Evolutionary conservation across 805 yeast species (phyloP), one percentile per base, ranked within the genome.

Genomic region (Saturnispora ahearnii): DNA sequence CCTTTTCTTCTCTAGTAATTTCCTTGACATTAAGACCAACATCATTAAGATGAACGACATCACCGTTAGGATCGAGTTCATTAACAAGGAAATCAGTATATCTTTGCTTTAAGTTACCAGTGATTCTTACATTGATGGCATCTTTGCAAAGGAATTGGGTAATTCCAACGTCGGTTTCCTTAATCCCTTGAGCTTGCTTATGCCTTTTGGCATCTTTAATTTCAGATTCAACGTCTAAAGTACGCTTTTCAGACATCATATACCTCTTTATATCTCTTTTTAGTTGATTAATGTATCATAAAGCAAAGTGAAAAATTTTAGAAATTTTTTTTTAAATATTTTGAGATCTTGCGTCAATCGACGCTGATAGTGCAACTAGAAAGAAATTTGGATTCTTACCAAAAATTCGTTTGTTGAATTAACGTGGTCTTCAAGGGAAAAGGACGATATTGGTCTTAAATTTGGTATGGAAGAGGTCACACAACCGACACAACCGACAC

Each of bases 41-140:
- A 59, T 90, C 96, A 9, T 68, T 63, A 53, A 93, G 71, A 63
- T 82, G 90, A 11, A 90, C 76, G 2, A 89, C 96, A 2, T 77
- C 67, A 1, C 87, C 95, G 22, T 77, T 68, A 30, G 67, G 57
- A 53, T 74, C 84, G 50, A 93, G 84, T 65, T 93, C 99, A 65
- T 89, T 87, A 42, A 93, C 99, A 62, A 87, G 74, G 63, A 93
- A 93, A 63, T 93, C 99, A 11, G 96, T 83, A 66, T 89, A 90
- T 53, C 96, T 73, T 61, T 87, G 95, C 65, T 93, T 93, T 58
- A 93, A 72, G 12, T 76, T 73, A 2, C 98, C 99, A 15, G 65
- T 63, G 55, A 93, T 87, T 3, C 96, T 95, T 33, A 88, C 67
- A 30, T 45, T 43, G 5, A 51, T 44, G 9, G 51, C 49, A n/a